Conservation (phyloP, 2,329 filamentous ascomycete species). For the Berkeleyomyces basicola region DNA sequence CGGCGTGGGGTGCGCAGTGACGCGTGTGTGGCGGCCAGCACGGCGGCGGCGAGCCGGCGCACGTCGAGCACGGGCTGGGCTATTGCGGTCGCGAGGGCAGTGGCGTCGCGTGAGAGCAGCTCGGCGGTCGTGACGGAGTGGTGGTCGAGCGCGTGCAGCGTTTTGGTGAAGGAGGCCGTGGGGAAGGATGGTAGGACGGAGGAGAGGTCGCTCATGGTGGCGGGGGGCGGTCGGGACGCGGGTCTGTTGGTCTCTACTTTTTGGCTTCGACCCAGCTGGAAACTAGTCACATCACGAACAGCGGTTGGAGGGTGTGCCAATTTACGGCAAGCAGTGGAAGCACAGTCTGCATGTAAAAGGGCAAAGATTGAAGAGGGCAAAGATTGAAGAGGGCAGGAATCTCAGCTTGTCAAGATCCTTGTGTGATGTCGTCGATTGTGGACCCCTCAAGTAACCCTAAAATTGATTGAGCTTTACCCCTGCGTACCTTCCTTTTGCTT, state of each 20-base stretch:
- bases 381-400: not conserved
- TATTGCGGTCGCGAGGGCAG: slow-evolving; percentile 73
- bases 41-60: slow-evolving; percentile 50
- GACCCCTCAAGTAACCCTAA: not conserved
- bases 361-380: not conserved
- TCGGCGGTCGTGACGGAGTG: slow-evolving; percentile 65
- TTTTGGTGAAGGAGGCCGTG: slow-evolving; percentile 48
- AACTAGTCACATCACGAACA: not conserved
- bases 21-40: slow-evolving; percentile 49
- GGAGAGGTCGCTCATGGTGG: slow-evolving; percentile 70
- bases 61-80: slow-evolving; percentile 67
- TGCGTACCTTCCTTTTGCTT: not conserved
- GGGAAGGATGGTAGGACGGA: slow-evolving; percentile 64
- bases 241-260: not conserved
- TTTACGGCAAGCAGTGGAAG: not conserved
- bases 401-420: not conserved
- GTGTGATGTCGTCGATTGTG: slow-evolving; percentile 12
- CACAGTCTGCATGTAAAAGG: not conserved
- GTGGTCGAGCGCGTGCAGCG: slow-evolving; percentile 66
- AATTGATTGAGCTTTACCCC: slow-evolving; percentile 4
- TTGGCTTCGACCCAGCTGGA: not conserved
- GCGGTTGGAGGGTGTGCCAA: not conserved
- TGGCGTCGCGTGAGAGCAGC: slow-evolving; percentile 65
- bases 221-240: too few relatives aligned
- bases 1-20: slow-evolving; percentile 29